Base-by-base conservation (phyloP, 164 flowering plant species). In the Piper betle region DNA sequence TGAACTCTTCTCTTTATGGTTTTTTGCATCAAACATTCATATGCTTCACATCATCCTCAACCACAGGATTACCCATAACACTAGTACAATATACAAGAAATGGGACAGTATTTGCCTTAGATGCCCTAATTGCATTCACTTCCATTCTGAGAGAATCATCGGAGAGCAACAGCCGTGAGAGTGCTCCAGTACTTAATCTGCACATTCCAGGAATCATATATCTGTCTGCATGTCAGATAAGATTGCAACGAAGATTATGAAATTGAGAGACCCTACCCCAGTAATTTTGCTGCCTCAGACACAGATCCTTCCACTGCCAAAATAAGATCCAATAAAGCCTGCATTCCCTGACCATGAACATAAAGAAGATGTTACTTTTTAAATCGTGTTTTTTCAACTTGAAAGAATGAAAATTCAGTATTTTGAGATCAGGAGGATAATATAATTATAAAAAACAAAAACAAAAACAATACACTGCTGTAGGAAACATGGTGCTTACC, bases 131-230 rank as follows among this genome's bases (percentile, higher is more conserved):
- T 46, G 84, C 90, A 81, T 92, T 92, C 38, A 86, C 96, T 53
- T 85, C 88, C 82, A 72, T 65, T 41, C 96, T 73, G 63, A 91
- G 91, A 65, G 88, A 81, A 81, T 88, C 92, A 76, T 91, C 82
- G 8, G 94, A 91, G 50, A 91, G 75, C 62, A 91, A 81, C 75
- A 86, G 68, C 59, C 92, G 81, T 52, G 94, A 86, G 39, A 91
- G 67, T 25, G 86, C 94, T 39, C 98, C 96, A n/a, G 98, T 92
- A 74, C 88, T 85, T 71, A 88, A 68, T 74, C 96, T 92, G 80
- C 64, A 78, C 3, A 13, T 38, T 15, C 4, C 20, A 17, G 52
- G 53, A 46, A 25, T 15, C 37, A 57, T 16, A 37, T 10, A 2
- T 6, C 37, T 37, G 0, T 0, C 33, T 15, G 56, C 11, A 39